Base-by-base conservation (phyloP, 805 yeast genomes). In the Nakazawaea ernobii region DNA sequence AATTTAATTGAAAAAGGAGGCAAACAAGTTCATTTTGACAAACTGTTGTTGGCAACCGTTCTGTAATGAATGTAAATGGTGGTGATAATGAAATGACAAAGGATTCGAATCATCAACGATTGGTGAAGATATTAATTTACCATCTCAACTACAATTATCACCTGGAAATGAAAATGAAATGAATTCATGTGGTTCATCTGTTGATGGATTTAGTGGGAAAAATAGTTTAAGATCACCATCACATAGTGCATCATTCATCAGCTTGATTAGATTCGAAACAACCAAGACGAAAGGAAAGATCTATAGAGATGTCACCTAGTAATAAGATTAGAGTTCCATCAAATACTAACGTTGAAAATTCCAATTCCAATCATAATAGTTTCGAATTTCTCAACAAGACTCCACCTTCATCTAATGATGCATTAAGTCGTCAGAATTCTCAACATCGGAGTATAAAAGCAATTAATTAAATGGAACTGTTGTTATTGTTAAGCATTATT, bases 81-180 rank as follows among this genome's bases (percentile, higher is more conserved):
- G 48, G 35, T 26, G 39, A 33, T 6, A 20, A 9, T n/a, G 27
- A 44, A 20, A 40, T 44, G 10, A 17, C 44, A 27, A 48, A 36
- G 13, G 42, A 30, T 7, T 39, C 29, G 27, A 17, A 14, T 8
- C 48, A 43, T 24, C 50, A 46, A 24, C 45, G 38, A 44, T 32
- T 9, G 42, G 41, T 45, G 45, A 48, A 41, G 39, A 42, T 8
- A 41, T 42, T 39, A 61, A 65, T 28, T 60, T 76, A 43, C 86
- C 86, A 0, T 79, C 85, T 0, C 87, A 82, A 58, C 58, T 80
- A 55, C 70, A 70, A 35, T 62, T 80, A 9, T 67, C 77, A 32
- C 64, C 68, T 1, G 68, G 68, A 29, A 52, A 59, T n/a, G 67
- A 67, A 39, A 55, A 58, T 14, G 73, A 68, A 11, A 48, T 67